Conservation (phyloP, 2,329 filamentous ascomycete genomes). For the Colletotrichum cuscutae region DNA sequence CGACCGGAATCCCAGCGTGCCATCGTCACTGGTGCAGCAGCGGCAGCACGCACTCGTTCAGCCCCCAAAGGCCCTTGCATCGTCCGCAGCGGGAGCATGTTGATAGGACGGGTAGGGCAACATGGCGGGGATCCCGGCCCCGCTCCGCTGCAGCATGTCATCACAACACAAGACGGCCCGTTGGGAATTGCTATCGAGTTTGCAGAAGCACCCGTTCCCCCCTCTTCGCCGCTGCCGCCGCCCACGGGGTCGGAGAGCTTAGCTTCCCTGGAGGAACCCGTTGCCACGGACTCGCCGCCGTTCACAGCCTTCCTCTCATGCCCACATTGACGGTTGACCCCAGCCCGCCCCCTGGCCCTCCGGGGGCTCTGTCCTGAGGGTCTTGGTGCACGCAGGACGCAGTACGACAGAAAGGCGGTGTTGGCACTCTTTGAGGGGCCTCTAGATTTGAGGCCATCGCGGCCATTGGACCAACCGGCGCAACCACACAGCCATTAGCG, state of each 20-base stretch:
- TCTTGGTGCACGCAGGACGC: conserved; percentile 1
- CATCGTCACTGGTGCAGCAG: neutral
- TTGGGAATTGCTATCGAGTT: neutral
- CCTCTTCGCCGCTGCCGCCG: neutral
- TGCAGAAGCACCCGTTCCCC: neutral
- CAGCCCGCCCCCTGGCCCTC: neutral
- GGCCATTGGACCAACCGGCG: conserved; percentile 19
- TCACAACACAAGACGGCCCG: conserved; percentile 15
- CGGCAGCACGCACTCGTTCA: neutral
- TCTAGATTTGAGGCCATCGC: conserved; percentile 24
- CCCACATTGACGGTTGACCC: conserved; percentile 8
- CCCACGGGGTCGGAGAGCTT: conserved; percentile 6
- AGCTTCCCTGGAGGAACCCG: conserved; percentile 1
- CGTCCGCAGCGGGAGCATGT: conserved; percentile 13
- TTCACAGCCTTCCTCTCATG: conserved; percentile 17
- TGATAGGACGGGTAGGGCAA: conserved; percentile 9
- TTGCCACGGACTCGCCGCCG: conserved; percentile 28
- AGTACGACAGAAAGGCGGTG: conserved; percentile 12
- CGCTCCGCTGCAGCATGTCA: conserved; percentile 33
- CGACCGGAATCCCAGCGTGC: neutral
- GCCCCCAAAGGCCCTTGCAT: conserved; percentile 15
- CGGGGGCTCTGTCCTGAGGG: neutral
- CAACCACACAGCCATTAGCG: conserved; percentile 21
- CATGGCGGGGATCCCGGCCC: conserved; percentile 18
- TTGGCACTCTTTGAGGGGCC: conserved; percentile 14